Conservation (phyloP, 2,329 filamentous ascomycete species). For the Paraphaeosphaeria minitans region DNA sequence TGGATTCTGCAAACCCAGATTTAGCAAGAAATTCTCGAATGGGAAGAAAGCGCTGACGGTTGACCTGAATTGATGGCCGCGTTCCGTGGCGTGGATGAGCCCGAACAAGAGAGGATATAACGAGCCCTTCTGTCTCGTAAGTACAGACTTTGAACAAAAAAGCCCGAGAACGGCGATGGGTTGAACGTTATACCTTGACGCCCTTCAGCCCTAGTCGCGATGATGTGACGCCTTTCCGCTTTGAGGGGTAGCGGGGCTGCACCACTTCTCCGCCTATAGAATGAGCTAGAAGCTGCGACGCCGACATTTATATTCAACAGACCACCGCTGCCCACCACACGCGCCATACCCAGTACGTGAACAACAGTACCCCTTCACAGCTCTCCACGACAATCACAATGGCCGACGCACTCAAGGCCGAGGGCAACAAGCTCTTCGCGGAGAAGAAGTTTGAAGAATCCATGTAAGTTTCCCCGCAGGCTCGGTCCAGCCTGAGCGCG, state of each 20-base stretch:
- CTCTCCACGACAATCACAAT: slow-evolving; percentile 48
- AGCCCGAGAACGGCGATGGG: slow-evolving; percentile 9
- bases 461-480: slow-evolving; percentile 68
- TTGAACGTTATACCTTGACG: slow-evolving; percentile 20
- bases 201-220: slow-evolving; percentile 30
- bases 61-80: background rate
- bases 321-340: slow-evolving; percentile 27
- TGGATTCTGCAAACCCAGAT: background rate
- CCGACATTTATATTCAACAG: slow-evolving; percentile 40
- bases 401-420: slow-evolving; percentile 87
- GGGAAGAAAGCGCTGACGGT: background rate
- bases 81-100: too few relatives aligned
- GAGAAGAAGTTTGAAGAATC: slow-evolving; percentile 97
- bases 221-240: slow-evolving; percentile 16
- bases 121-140: background rate
- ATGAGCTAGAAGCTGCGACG: slow-evolving; percentile 42
- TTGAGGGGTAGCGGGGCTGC: slow-evolving; percentile 18
- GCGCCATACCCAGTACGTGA: slow-evolving; percentile 10
- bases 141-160: background rate
- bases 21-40: background rate
- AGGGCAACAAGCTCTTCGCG: slow-evolving; percentile 98
- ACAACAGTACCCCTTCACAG: background rate
- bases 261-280: slow-evolving; percentile 38
- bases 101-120: background rate
- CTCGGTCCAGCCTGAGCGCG: slow-evolving; percentile 10